Percentiles rank a stretch among this genome's conserved stretches.
Conservation (phyloP, 106 monocot species). For the Posidonia australis region DNA sequence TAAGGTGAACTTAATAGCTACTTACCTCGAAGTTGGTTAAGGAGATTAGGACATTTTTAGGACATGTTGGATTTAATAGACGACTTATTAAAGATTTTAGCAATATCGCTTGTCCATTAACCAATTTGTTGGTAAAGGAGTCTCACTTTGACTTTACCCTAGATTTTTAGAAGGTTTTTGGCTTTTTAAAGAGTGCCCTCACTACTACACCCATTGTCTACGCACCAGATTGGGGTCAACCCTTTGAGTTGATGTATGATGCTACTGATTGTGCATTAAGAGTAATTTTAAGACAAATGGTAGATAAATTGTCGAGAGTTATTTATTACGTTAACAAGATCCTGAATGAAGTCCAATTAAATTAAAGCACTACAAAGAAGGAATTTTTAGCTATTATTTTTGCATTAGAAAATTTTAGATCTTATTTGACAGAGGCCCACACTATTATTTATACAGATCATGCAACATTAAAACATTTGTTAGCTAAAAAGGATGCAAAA, state of each 20-base stretch:
- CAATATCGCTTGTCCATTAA: neutral
- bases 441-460: neutral
- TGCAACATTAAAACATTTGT: neutral
- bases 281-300: neutral
- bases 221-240: neutral
- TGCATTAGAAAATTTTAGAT: neutral
- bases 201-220: neutral
- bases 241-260: neutral
- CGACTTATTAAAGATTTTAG: neutral
- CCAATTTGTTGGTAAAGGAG: neutral
- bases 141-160: neutral
- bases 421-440: neutral
- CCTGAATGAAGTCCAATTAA: neutral
- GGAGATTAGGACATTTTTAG: neutral
- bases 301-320: no score
- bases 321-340: neutral
- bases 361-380: neutral
- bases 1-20: neutral
- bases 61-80: neutral
- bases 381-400: neutral
- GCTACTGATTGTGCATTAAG: neutral
- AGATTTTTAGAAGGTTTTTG: neutral
- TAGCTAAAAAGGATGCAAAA: neutral
- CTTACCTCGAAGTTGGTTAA: neutral
- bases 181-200: neutral